Base-by-base conservation (phyloP, 768 basidiomycete genomes). In the Boletus edulis region DNA sequence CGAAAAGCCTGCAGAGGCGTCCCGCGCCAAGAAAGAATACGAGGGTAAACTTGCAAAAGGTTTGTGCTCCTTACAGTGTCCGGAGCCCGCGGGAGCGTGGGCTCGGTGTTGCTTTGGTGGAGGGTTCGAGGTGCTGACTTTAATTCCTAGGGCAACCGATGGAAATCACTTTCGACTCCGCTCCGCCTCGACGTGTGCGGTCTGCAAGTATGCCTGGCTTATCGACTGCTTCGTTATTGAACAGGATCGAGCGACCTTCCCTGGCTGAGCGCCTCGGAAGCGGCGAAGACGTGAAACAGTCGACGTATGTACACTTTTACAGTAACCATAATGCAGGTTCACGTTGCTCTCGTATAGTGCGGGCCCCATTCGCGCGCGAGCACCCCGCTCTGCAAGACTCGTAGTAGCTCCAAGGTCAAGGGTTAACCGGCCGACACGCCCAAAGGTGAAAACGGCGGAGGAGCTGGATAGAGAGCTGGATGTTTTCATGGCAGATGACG, bases 391-490 rank as follows among this genome's bases (percentile, higher is more conserved):
- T 11, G 39, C 57, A 22, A 65, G 62, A 53, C 57, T 39, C 14
- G 49, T 34, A 14, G 7, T 12, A 4, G 37, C 57, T 20, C 59
- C 58, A 5, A 62, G 55, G 60, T 57, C 66, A 43, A 72, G 55
- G 60, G 72, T 52, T 61, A 65, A 67, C 59, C 66, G 73, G 60
- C 55, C 67, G 24, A 54, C 56, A 13, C 70, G 70, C 20, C 74
- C 79, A 64, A 84, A 85, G 72, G 78, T 81, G 4, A 85, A 90
- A 72, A 89, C 89, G 2, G 89, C 83, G 9, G 88, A 86, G 54
- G 90, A 96, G 61, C 73, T 97, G 55, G 94, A 97, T 69, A 85
- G 81, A 68, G 94, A 97, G 72, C 69, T 97, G 55, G 94, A 97
- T 60, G 82, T 86, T 4, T 91, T 91, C 63, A 90, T 92, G 90